Evolutionary conservation across 192 early-diverging fungal genomes (phyloP).

Genomic region (Entomortierella parvispora): DNA sequence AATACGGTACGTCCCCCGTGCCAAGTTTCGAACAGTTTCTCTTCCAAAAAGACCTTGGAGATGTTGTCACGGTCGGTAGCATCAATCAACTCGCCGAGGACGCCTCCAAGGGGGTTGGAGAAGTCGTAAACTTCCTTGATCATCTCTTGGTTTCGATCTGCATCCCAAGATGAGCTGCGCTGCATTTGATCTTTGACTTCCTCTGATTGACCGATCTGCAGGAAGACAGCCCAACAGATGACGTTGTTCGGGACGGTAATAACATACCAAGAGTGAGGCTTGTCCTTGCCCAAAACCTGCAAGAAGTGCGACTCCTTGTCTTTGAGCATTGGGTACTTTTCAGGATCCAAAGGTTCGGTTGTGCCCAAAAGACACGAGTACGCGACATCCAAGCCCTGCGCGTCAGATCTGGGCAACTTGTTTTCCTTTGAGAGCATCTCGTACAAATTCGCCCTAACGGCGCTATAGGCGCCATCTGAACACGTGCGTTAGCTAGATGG

Average conservation of each 20-base stretch:
- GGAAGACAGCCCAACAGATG: too few species aligned
- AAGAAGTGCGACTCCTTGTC: slow-evolving; percentile 1
- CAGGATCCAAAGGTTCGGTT: slow-evolving; percentile 19
- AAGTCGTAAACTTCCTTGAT: slow-evolving; percentile 4
- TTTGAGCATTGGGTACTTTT: slow-evolving; percentile 27
- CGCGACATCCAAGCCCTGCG: slow-evolving; percentile 2
- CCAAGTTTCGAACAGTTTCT: slow-evolving; percentile 45
- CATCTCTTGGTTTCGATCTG: neutral
- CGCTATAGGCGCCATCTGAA: slow-evolving; percentile 42
- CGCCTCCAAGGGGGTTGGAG: slow-evolving; percentile 21
- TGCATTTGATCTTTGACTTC: too few species aligned
- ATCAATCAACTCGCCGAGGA: slow-evolving; percentile 31
- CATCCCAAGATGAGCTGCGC: slow-evolving; percentile 1
- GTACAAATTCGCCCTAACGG: slow-evolving; percentile 34
- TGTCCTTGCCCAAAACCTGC: slow-evolving; percentile 10
- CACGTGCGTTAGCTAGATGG: too few species aligned
- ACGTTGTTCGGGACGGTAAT: neutral
- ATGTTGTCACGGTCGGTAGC: slow-evolving; percentile 24
- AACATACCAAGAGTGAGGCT: slow-evolving; percentile 10
- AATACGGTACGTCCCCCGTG: slow-evolving; percentile 16
- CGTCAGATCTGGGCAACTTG: slow-evolving; percentile 19
- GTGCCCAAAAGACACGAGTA: slow-evolving; percentile 26
- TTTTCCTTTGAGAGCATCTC: slow-evolving; percentile 17
- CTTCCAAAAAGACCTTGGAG: slow-evolving; percentile 35
- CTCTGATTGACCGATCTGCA: too few species aligned